Conservation (phyloP, 805 yeast species). For the Myxozyma neotropica region DNA sequence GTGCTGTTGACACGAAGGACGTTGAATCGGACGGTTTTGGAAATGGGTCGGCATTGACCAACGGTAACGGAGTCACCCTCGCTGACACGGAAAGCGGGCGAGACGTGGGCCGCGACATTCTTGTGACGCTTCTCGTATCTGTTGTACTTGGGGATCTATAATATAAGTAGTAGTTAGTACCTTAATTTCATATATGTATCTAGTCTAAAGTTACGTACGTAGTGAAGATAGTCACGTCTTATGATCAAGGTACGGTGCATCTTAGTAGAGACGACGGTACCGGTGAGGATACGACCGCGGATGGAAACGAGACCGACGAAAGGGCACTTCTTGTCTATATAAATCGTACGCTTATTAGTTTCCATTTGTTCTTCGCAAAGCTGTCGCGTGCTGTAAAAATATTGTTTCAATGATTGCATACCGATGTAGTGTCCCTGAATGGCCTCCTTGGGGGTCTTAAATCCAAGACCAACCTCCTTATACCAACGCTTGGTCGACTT, state of each 20-base stretch:
- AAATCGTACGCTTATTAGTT: background rate
- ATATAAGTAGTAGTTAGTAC: background rate
- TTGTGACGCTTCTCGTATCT: slow-evolving; percentile 99
- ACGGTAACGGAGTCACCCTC: slow-evolving; percentile 99
- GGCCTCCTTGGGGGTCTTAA: slow-evolving; percentile 99
- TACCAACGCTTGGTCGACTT: slow-evolving; percentile 99
- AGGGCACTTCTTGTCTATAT: slow-evolving; percentile 93
- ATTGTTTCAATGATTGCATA: slow-evolving; percentile 12
- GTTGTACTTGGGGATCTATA: slow-evolving; percentile 92
- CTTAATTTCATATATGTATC: too few species aligned
- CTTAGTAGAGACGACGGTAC: slow-evolving; percentile 99
- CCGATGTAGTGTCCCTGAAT: slow-evolving; percentile 97
- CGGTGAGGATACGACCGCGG: slow-evolving; percentile 99
- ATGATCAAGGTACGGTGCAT: slow-evolving; percentile 99
- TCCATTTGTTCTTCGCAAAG: background rate
- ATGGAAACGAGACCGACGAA: slow-evolving; percentile 95
- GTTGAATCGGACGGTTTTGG: slow-evolving; percentile 99
- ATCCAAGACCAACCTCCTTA: slow-evolving; percentile 99
- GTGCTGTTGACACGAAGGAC: slow-evolving; percentile 89
- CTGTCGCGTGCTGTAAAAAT: too few species aligned
- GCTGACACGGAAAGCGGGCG: slow-evolving; percentile 99
- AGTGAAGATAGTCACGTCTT: slow-evolving; percentile 99
- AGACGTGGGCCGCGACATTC: slow-evolving; percentile 99
- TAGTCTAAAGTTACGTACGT: slow-evolving; percentile 42
- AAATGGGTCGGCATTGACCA: slow-evolving; percentile 99